Conservation (phyloP, 1,139 yeast species). For the Suhomyces kunorum region DNA sequence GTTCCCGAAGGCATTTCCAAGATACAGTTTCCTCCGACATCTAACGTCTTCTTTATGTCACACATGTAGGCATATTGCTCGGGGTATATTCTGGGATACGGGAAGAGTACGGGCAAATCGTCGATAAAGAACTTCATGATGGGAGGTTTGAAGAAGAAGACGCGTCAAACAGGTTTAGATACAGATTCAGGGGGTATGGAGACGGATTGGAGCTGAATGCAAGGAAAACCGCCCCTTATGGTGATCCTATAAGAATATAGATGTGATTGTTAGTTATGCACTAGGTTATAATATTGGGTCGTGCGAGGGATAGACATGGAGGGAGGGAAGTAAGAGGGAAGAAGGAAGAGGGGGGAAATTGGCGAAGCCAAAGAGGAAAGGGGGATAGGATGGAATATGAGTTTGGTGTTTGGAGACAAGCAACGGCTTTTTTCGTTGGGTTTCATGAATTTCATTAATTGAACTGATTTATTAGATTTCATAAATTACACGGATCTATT, state of each 20-base stretch:
- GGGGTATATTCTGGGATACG: constrained; percentile 96
- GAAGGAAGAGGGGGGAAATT: too few relatives aligned
- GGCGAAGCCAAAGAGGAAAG: too few relatives aligned
- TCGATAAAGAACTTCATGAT: constrained; percentile 78
- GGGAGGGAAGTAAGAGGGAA: neutral
- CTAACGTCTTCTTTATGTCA: constrained; percentile 88
- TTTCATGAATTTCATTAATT: too few relatives aligned
- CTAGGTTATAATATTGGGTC: neutral
- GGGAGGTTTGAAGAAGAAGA: neutral
- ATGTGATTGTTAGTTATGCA: neutral
- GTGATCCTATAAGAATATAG: neutral
- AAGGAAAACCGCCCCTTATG: neutral
- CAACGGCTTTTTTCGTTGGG: too few relatives aligned
- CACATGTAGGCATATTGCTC: constrained; percentile 98
- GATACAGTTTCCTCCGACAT: constrained; percentile 97
- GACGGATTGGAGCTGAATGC: neutral
- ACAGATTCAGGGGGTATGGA: too few relatives aligned
- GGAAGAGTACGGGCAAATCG: constrained; percentile 92
- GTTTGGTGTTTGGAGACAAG: too few relatives aligned
- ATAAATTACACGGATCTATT: too few relatives aligned
- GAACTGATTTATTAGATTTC: too few relatives aligned
- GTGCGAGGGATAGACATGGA: neutral
- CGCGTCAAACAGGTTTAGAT: neutral
- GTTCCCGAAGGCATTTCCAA: constrained; percentile 99
- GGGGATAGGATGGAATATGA: too few relatives aligned